Evolutionary conservation across 2,329 filamentous ascomycete species (phyloP), one percentile per base, ranked within the genome.

Genomic region (Parastagonospora nodorum): DNA sequence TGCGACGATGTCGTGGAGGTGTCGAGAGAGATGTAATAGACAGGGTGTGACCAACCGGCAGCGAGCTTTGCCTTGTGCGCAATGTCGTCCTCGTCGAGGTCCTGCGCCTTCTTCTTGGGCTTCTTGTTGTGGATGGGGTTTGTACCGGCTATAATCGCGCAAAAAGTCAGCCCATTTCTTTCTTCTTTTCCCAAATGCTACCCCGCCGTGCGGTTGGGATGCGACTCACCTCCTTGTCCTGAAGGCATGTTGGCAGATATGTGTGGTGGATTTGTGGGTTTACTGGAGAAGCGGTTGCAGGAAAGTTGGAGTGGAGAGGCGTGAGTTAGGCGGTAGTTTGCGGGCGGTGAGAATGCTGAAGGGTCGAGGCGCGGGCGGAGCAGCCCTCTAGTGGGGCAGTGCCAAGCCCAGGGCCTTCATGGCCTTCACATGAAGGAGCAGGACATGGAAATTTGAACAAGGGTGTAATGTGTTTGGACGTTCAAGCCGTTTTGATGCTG

Each of bases 51-150:
- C 87, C 64, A 81, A 96, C 92, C 90, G 51, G 89, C 90, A 66
- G 81, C 85, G 80, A 92, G 88, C 86, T 92, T 96, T 75, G 88
- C 85, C 69, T 86, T 87, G 82, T 83, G 92, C 5, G 90, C 91
- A 72, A 87, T 76, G 60, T 96, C 92, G 38, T 96, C 91, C 0
- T 96, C 92, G 72, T 96, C 92, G 51, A 92, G 76, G 1, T 96
- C 92, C 76, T 88, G 88, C 72, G 82, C 81, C 46, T 84, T 82
- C 84, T 76, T 76, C 87, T 96, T 97, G 55, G 90, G 81, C 63
- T 88, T 84, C 87, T 96, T 97, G 77, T 80, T 80, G 77, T 80
- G 78, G 61, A 80, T 80, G n/a, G 78, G 78, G 71, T 81, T 80
- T 45, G 78, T 81, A 52, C 78, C 78, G 55, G 77, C 78, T 81